Conservation (phyloP, 1,139 yeast species). For the Blastobotrys capitulatus region DNA sequence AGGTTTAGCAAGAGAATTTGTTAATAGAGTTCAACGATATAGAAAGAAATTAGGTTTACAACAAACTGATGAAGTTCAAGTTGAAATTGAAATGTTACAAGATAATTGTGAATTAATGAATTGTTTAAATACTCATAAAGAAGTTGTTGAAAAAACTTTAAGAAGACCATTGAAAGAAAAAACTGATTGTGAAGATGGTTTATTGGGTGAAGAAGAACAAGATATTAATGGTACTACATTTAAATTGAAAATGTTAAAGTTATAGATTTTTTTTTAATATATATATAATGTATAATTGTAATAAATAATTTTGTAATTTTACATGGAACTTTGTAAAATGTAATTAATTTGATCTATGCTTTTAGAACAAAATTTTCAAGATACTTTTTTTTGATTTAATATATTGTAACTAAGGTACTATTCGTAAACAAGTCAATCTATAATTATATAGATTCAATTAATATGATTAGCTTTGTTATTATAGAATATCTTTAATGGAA, state of each 20-base stretch:
- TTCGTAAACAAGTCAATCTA: too few species aligned
- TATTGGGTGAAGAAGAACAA: slow-evolving; percentile 88
- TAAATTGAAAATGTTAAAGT: slow-evolving; percentile 68
- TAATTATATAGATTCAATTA: too few species aligned
- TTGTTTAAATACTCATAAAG: slow-evolving; percentile 61
- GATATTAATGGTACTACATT: slow-evolving; percentile 80
- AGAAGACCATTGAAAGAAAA: slow-evolving; percentile 43
- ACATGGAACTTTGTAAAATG: too few species aligned
- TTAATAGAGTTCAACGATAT: slow-evolving; percentile 95
- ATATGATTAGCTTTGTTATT: too few species aligned
- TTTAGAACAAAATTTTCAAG: too few species aligned
- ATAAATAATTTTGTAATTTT: not conserved
- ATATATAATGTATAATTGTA: not conserved
- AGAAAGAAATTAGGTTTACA: slow-evolving; percentile 95
- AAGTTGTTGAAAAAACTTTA: slow-evolving; percentile 69
- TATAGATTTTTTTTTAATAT: slow-evolving; percentile 30
- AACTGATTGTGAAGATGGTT: slow-evolving; percentile 28
- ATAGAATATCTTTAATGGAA: too few species aligned
- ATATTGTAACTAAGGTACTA: too few species aligned
- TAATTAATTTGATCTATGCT: too few species aligned
- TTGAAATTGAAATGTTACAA: slow-evolving; percentile 65
- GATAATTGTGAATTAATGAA: slow-evolving; percentile 62
- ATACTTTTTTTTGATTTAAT: too few species aligned
- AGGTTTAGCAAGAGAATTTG: slow-evolving; percentile 92
- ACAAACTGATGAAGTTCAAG: slow-evolving; percentile 91